Base-by-base conservation (phyloP, 1,284 basidiomycete species). In the Mycena citricolor region DNA sequence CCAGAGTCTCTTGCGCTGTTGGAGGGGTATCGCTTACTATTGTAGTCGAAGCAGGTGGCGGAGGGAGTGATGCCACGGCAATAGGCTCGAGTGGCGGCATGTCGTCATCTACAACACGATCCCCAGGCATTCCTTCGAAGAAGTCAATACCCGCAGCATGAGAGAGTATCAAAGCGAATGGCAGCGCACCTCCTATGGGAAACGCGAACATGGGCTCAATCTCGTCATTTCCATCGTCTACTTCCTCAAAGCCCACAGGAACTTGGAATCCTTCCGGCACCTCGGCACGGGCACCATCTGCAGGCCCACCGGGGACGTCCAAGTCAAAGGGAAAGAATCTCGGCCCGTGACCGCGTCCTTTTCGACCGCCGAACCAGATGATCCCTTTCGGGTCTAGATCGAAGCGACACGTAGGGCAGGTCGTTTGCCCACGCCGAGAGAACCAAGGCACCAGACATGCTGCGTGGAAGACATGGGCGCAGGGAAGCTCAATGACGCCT, bases 371-470 rank as follows among this genome's bases (percentile, higher is more conserved):
- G 12, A 63, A 65, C 56, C 76, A 80, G 0, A 83, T 86, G 35
- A 87, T 59, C 39, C 81, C 81, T 40, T 86, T 80, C 0, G 86
- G 86, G 57, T 90, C 86, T 42, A 90, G 74, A 52, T 90, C 81
- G 56, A 89, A 89, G 49, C 86, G 69, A 63, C 86, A 90, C 0
- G 83, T 83, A 1, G 86, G 86, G 55, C 86, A 90, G 1, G 86
- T 89, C 21, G 86, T 88, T 52, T 85, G 83, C 33, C 71, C 73
- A 10, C 83, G 83, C 45, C 82, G 70, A 6, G 84, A 78, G 61
- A 89, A 89, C 86, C 86, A 90, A 0, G 86, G 86, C 3, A 84
- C 60, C 19, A 90, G 72, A 62, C 86, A 90, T 0, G 79, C 70
- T 2, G 81, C 75, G 56, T 90, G 86, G 66, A 89, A 90, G 36